Percentiles rank a stretch among this genome's conserved stretches.
Evolutionary conservation across 306 rosid species (phyloP).

Genomic region (Bauhinia variegata): DNA sequence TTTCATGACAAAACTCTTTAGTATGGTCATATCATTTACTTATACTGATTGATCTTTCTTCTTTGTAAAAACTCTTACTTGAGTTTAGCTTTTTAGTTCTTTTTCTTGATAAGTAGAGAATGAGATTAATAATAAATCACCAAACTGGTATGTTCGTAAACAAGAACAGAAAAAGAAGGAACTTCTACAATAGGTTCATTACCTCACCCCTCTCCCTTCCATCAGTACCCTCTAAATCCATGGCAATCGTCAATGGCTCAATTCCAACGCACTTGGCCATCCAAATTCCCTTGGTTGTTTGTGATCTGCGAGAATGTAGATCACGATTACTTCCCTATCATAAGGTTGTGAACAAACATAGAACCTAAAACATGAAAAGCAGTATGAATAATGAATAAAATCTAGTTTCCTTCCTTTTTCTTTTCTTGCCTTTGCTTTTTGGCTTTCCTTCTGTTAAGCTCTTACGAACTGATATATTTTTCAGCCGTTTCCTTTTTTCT

Average conservation of each 20-base stretch:
- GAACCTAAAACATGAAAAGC: constrained; percentile 2
- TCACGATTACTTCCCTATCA: constrained; percentile 23
- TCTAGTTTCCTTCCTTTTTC: neutral
- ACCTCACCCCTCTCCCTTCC: constrained; percentile 99
- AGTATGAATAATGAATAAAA: neutral
- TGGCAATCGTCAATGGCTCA: constrained; percentile 84
- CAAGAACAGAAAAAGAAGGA: neutral
- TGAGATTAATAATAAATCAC: neutral
- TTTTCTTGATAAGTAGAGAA: neutral
- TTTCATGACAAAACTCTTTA: no score
- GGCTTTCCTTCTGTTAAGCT: neutral
- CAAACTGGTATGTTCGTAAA: neutral
- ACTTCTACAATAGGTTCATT: constrained; percentile 23
- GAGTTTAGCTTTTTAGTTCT: neutral
- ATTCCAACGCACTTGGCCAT: constrained; percentile 80
- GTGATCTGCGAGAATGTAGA: constrained; percentile 56
- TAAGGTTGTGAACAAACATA: neutral
- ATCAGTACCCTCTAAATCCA: constrained; percentile 99
- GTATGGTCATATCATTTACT: neutral
- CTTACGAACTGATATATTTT: no score
- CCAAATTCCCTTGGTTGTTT: constrained; percentile 97
- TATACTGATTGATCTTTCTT: neutral
- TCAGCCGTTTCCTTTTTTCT: no score
- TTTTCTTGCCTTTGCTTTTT: neutral
- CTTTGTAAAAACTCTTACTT: neutral